These are phyloP conservation scores for Fusarium pseudocircinatum DNA, from an alignment of 2,329 filamentous ascomycete species.

Conservation along the genomic window DNA sequence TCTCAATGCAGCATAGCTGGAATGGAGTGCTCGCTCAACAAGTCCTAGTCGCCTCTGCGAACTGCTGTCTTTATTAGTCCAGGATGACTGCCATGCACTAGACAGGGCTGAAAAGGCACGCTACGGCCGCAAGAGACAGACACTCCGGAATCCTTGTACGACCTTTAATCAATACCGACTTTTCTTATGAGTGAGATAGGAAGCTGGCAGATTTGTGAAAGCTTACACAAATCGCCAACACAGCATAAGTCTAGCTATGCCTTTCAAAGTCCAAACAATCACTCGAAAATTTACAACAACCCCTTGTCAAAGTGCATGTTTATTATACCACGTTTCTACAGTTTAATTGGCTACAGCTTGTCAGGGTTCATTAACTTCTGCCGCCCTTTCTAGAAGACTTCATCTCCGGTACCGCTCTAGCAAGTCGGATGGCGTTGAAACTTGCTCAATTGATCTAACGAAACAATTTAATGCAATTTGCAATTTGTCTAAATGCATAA, in stretches of 20 bases:
- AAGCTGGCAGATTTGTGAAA: not conserved
- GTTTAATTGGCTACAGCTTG: slow-evolving; percentile 24
- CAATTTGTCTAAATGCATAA: not conserved
- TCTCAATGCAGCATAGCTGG: slow-evolving; percentile 7
- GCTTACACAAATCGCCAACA: not conserved
- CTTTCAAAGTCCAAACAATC: not conserved
- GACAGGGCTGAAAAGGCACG: slow-evolving; percentile 37
- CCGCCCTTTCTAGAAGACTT: slow-evolving; percentile 40
- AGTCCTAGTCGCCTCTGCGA: not conserved
- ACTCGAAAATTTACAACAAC: not conserved
- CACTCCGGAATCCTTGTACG: not conserved
- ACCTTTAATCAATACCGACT: not conserved
- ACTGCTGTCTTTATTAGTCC: slow-evolving; percentile 12
- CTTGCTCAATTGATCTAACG: not conserved
- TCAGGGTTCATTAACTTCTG: slow-evolving; percentile 29
- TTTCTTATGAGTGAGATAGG: not conserved
- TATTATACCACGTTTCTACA: slow-evolving; percentile 3
- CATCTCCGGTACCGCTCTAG: slow-evolving; percentile 32
- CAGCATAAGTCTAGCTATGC: not conserved
- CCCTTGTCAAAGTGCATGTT: slow-evolving; percentile 1
- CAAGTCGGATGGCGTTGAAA: slow-evolving; percentile 1
- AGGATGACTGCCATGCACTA: slow-evolving; percentile 6
- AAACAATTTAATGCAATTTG: not conserved
- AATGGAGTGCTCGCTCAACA: slow-evolving; percentile 19
- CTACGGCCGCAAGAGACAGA: not conserved